Base-by-base conservation (phyloP, 2,329 filamentous ascomycete genomes). In the Shiraia sp. region DNA sequence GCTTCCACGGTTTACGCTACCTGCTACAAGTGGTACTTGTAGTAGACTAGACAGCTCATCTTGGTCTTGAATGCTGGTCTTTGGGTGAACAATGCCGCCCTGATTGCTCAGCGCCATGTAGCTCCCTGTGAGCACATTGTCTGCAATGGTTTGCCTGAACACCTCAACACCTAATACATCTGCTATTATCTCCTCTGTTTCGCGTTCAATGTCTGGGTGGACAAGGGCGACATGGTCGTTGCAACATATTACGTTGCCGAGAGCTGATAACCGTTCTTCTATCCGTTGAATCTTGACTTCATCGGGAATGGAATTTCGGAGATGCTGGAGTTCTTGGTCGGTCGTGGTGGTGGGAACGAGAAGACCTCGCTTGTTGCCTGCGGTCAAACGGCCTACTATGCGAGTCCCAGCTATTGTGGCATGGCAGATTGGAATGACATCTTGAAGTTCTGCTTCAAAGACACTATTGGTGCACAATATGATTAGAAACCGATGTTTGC, bases 171-270 rank as follows among this genome's bases (percentile, higher is more conserved):
- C 88, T 14, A 95, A 77, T 45, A 95, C 89, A 69, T 99, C 93
- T 61, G 93, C 90, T 66, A 99, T 91, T 72, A 99, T 96, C 77
- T 99, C 93, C 75, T 99, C 93, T 12, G 91, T 96, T 78, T 99
- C 93, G 49, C 92, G 87, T 79, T 97, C 93, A 47, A 99, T 79
- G 66, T 99, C 93, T 9, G 93, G 93, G 70, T 99, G 93, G 49
- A 97, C 85, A 31, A 99, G 85, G 37, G 93, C 93, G 57, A 97
- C 93, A 73, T 96, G 91, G 74, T 99, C 93, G 73, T 97, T 97
- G 64, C 84, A 83, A 64, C 90, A 95, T 65, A 99, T 96, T 50
- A 97, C 93, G 69, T 99, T 99, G 49, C 93, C 93, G 17, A 99
- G 83, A 4, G 93, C 93, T 13, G 90, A 96, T 51, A 99, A 80